These are phyloP conservation scores for Calonectria fujianensis DNA, from an alignment of 2,329 filamentous ascomycete genomes.

Conservation along the genomic window DNA sequence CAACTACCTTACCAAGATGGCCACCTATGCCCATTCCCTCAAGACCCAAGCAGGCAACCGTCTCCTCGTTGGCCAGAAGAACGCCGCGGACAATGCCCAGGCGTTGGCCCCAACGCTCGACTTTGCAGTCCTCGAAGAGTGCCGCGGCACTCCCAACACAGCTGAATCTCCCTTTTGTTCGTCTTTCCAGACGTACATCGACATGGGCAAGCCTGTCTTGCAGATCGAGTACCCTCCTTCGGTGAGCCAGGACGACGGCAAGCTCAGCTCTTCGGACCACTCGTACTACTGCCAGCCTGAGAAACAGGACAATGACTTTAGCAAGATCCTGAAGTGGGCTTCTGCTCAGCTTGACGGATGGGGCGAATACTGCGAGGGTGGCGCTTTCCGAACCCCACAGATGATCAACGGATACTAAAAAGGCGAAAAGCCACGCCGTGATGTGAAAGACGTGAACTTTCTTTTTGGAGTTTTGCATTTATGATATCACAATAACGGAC, in stretches of 20 bases:
- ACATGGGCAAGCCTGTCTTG: constrained; percentile 57
- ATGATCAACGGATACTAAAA: constrained; percentile 42
- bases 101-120: constrained; percentile 55
- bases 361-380: constrained; percentile 56
- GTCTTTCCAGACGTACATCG: constrained; percentile 56
- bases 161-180: constrained; percentile 53
- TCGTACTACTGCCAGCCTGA: constrained; percentile 53
- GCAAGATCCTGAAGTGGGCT: constrained; percentile 59
- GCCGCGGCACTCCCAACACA: constrained; percentile 51
- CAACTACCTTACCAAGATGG: constrained; percentile 56
- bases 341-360: constrained; percentile 58
- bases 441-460: constrained; percentile 2
- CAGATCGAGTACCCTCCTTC: constrained; percentile 61
- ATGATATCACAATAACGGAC: constrained; percentile 11
- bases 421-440: neutral
- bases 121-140: constrained; percentile 62
- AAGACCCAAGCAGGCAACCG: constrained; percentile 50
- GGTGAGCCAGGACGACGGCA: constrained; percentile 46
- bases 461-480: neutral
- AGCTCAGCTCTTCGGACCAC: constrained; percentile 52
- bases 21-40: constrained; percentile 55
- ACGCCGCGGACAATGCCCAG: constrained; percentile 55
- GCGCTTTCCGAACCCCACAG: constrained; percentile 53
- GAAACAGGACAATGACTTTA: constrained; percentile 56
- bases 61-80: constrained; percentile 60